Evolutionary conservation across 2,329 filamentous ascomycete species (phyloP).

Genomic region (Pseudogymnoascus sp.): DNA sequence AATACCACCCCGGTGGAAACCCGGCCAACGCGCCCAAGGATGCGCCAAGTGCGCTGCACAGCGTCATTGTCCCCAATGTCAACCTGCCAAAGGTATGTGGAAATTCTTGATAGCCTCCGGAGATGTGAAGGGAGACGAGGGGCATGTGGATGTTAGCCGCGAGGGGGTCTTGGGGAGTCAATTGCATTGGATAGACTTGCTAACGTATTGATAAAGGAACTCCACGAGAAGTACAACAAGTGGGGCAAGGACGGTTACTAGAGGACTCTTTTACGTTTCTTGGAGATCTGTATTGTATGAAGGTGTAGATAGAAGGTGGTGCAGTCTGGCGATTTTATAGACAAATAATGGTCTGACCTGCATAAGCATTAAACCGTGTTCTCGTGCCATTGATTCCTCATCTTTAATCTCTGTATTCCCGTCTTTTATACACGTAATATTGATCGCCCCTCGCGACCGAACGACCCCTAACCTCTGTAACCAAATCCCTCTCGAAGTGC

Average conservation of each 20-base stretch:
- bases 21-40: constrained; percentile 67
- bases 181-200: not conserved
- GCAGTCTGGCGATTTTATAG: constrained; percentile 4
- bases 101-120: not conserved
- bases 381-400: not conserved
- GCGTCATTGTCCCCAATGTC: constrained; percentile 88
- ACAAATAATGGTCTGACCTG: constrained; percentile 5
- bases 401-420: not conserved
- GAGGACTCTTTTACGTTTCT: constrained; percentile 9
- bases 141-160: not conserved
- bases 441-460: not conserved
- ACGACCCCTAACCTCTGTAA: not conserved
- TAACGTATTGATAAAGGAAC: constrained; percentile 46
- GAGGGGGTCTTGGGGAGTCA: not conserved
- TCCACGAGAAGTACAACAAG: constrained; percentile 99
- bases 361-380: not conserved
- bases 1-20: constrained; percentile 66
- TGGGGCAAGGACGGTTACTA: constrained; percentile 90
- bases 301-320: constrained; percentile 3
- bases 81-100: constrained; percentile 73
- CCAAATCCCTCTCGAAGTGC: not conserved
- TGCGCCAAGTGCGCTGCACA: constrained; percentile 91
- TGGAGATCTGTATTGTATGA: constrained; percentile 2
- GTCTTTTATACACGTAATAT: constrained; percentile 8
- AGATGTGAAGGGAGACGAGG: not conserved